Conservation (phyloP, 1,139 yeast species). For the Pichia sp. region DNA sequence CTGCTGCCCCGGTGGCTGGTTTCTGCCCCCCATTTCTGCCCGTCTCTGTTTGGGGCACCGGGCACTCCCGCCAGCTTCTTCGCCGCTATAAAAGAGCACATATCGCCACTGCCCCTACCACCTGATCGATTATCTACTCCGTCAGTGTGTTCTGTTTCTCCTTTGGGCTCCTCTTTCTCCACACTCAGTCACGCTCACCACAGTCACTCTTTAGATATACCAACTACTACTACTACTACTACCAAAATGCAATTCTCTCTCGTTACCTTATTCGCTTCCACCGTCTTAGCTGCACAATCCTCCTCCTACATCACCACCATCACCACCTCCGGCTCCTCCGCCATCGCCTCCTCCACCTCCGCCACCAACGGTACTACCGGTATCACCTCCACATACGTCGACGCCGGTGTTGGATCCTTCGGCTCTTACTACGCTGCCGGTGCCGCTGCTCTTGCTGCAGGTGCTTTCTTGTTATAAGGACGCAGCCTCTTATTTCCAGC, state of each 20-base stretch:
- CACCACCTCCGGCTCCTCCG: slow-evolving; percentile 15
- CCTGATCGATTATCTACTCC: no score
- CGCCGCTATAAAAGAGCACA: no score
- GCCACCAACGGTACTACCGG: slow-evolving; percentile 9
- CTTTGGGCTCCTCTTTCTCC: no score
- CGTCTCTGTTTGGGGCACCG: no score
- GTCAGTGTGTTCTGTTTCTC: no score
- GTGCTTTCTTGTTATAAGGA: slow-evolving; percentile 28
- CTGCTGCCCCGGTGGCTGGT: background rate
- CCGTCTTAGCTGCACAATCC: slow-evolving; percentile 19
- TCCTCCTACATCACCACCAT: slow-evolving; percentile 5
- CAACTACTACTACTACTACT: background rate
- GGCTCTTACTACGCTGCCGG: slow-evolving; percentile 29
- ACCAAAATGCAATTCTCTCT: slow-evolving; percentile 21
- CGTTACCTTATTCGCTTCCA: slow-evolving; percentile 18
- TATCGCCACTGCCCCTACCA: no score
- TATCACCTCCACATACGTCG: slow-evolving; percentile 15
- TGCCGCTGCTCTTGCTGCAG: slow-evolving; percentile 30
- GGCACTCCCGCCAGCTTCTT: no score
- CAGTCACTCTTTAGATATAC: slow-evolving; percentile 9
- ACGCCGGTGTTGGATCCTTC: slow-evolving; percentile 20
- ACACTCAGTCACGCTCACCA: slow-evolving; percentile 3
- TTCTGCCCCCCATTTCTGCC: no score
- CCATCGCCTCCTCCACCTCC: slow-evolving; percentile 18
- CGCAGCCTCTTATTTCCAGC: no score